phyloP scores from a whole-genome alignment of 495 filamentous ascomycete genomes.

The Lophium mytilinum region DNA sequence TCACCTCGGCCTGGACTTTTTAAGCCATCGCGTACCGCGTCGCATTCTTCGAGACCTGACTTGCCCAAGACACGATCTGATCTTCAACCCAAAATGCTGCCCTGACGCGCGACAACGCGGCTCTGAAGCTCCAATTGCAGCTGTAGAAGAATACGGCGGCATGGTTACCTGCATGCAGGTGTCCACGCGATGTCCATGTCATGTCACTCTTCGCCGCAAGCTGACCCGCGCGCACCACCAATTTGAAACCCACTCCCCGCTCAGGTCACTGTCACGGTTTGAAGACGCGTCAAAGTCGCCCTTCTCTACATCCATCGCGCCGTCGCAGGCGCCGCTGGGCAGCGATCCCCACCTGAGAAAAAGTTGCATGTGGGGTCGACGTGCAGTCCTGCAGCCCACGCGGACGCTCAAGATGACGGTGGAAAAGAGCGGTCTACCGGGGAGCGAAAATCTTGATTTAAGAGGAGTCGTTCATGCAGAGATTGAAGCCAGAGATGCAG shows the following conservation, averaged over 20 bases:
- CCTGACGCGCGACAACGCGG: too few species aligned
- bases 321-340: background rate
- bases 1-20: too few species aligned
- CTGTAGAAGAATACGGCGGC: too few species aligned
- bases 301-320: background rate
- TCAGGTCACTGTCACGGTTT: slow-evolving; percentile 7
- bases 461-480: too few species aligned
- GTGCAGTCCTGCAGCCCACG: background rate
- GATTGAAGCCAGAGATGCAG: too few species aligned
- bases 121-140: too few species aligned
- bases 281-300: slow-evolving; percentile 16
- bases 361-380: background rate
- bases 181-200: background rate
- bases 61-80: too few species aligned
- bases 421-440: background rate
- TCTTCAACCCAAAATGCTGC: too few species aligned
- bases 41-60: too few species aligned
- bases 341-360: too few species aligned
- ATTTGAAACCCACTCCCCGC: background rate
- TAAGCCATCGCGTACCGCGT: too few species aligned
- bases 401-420: background rate
- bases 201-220: background rate
- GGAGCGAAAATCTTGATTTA: too few species aligned
- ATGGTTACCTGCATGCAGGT: background rate
- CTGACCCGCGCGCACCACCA: background rate